These are phyloP conservation scores for Physcia stellaris DNA, from an alignment of 495 filamentous ascomycete species.

Conservation along the genomic window DNA sequence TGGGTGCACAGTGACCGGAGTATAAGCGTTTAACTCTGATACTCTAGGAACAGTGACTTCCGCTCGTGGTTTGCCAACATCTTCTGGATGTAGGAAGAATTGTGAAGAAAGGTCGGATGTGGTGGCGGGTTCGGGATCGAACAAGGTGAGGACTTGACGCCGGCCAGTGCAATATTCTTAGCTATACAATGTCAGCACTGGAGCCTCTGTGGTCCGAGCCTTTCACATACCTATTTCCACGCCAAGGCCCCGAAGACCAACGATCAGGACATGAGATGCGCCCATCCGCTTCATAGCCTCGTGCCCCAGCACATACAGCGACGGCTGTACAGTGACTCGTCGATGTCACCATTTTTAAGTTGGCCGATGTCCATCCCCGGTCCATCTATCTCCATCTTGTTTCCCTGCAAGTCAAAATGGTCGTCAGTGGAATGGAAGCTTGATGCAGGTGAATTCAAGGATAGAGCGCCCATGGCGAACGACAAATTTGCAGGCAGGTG, in stretches of 20 bases:
- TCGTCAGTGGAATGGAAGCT: too few relatives aligned
- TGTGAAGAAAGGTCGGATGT: slow-evolving; percentile 87
- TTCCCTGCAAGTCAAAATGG: slow-evolving; percentile 38
- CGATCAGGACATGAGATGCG: slow-evolving; percentile 85
- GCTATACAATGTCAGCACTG: too few relatives aligned
- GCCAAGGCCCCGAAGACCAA: slow-evolving; percentile 84
- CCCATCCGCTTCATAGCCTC: slow-evolving; percentile 99
- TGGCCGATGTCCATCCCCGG: slow-evolving; percentile 38
- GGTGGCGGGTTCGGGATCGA: slow-evolving; percentile 65
- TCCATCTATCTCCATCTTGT: slow-evolving; percentile 73
- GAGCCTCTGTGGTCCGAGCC: not conserved
- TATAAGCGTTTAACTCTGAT: slow-evolving; percentile 91
- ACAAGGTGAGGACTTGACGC: slow-evolving; percentile 83
- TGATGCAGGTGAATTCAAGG: too few relatives aligned
- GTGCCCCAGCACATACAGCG: slow-evolving; percentile 94
- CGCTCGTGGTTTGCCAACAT: slow-evolving; percentile 87
- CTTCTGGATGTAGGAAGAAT: slow-evolving; percentile 81
- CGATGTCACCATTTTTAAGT: slow-evolving; percentile 64
- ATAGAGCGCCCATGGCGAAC: too few relatives aligned
- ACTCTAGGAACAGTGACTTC: slow-evolving; percentile 76
- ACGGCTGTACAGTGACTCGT: slow-evolving; percentile 93
- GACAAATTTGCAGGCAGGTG: too few relatives aligned
- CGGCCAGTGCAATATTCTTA: slow-evolving; percentile 96
- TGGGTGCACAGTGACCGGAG: slow-evolving; percentile 66
- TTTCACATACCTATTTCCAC: slow-evolving; percentile 67